Base-by-base conservation (phyloP, 2,329 filamentous ascomycete species). In the Celoporthe dispersa region DNA sequence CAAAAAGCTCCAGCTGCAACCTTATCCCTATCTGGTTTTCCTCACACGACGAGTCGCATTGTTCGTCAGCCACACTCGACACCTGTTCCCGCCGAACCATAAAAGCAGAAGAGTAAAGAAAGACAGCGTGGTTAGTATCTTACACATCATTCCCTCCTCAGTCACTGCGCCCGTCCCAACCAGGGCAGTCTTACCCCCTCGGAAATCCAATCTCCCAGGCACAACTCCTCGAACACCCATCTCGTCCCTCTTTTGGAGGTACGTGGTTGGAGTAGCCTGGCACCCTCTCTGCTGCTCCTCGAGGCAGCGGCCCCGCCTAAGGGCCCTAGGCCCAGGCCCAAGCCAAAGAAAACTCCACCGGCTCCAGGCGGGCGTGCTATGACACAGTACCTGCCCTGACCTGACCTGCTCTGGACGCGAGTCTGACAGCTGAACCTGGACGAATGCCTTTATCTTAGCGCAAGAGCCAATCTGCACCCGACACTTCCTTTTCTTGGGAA, bases 351-450 rank as follows among this genome's bases (percentile, higher is more conserved):
- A 70, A 69, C 25, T 67, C 65, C 59, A 64, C 60, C 63, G 60
- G 65, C 65, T 68, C 37, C 65, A 66, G 65, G 65, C 55, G 55
- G 65, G 31, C 25, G 65, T 51, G 16, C 33, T 61, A 61, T 39
- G 33, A 61, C 35, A 61, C n/a, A 11, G 31, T 33, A 39, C 59
- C 59, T 61, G 59, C 33, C 59, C 59, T 39, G 59, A n/a, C 33
- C 59, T 39, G 59, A 66, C 64, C 25, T 67, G 39, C 37, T 22
- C 16, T 28, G 69, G 62, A 25, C 59, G 59, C 37, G 19, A 39
- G 51, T 67, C 68, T 71, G 69, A 71, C 69, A 72, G 70, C 68
- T 70, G 68, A 72, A 72, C n/a, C 59, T 55, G 60, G 51, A 64
- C 51, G 41, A 59, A 59, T 57, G 53, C 53, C 68, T 70, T 70